Evolutionary conservation across 31 red algal genomes (phyloP), one percentile per base, ranked within the genome.

Genomic region (Pterothamnion heteromorphum): DNA sequence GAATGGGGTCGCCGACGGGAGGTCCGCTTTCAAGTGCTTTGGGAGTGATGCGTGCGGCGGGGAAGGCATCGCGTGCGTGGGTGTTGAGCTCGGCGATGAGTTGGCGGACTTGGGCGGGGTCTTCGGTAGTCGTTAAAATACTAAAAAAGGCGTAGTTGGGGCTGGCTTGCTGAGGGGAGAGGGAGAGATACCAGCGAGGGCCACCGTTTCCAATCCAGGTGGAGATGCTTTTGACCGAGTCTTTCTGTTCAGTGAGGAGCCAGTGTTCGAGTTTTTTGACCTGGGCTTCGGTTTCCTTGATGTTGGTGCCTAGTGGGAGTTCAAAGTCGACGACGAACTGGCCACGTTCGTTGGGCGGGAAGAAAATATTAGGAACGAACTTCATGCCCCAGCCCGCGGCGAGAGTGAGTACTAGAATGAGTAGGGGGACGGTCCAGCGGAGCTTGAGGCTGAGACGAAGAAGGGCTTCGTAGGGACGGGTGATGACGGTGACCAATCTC

Each of bases 141-240:
- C 51, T 64, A n/a, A 64, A 64, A n/a, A 64, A 64, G 51, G 51
- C 51, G 51, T 82, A 82, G 78, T 82, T 82, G 78, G 78, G 78
- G 9, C 9, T 82, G n/a, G 78, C 24, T 82, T 82, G 9, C 24
- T 82, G 22, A 5, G 78, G 78, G 78, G 78, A 9, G 78, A 22
- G 24, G 78, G 78, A 22, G 18, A 82, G 78, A 64, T 28, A 82
- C 9, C 9, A 82, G 31, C 78, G 78, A 5, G 24, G 24, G 31
- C 78, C 78, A 27, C 78, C 78, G 9, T 82, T 82, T 22, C 78
- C 78, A 27, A 82, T 82, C 78, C 9, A 82, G 5, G 78, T 22
- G 24, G 78, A 22, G 18, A 82, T 28, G 24, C 24, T 9, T 9
- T 9, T 82, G 31, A 82, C 78, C n/a, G 5, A 20, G 24, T 82